Base-by-base conservation (phyloP, 768 basidiomycete species). In the Gloeostereum incarnatum region DNA sequence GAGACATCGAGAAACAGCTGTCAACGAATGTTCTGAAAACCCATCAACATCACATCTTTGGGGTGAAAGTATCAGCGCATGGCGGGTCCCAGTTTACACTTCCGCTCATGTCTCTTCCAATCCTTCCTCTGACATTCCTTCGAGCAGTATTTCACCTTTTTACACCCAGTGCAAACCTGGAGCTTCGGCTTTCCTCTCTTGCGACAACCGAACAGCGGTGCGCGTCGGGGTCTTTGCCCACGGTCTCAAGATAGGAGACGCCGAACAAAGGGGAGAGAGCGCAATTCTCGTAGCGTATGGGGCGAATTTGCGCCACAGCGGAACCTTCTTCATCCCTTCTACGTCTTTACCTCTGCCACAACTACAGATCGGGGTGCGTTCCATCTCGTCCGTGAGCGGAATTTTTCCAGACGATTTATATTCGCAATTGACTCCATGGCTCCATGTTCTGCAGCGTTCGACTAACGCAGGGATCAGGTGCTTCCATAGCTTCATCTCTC, bases 261-360 rank as follows among this genome's bases (percentile, higher is more conserved):
- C 69, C 61, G 36, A 78, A 78, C 8, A 80, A 52, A 13, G 60
- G 0, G 69, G 69, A 5, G 60, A 56, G 31, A 71, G 45, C 1
- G 62, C 69, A 6, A 52, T 48, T 9, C 66, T 53, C 4, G 68
- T 68, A 36, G 50, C 57, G 35, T 59, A 53, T 9, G 56, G 58
- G 2, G 55, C 56, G 9, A 68, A 41, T 0, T 33, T 17, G 24
- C 40, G 37, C 61, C 64, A 68, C 9, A 37, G 34, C 6, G 38
- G 21, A 13, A 44, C 46, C 6, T 40, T 39, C 5, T 37, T 46
- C 38, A 69, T 49, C 2, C 43, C 49, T n/a, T 45, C 59, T 14
- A 52, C 45, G 18, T 62, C 62, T 9, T 64, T 43, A 1, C 66
- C 66, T 20, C 52, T 44, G 9, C 68, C 68, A 20, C 68, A 69